These are phyloP conservation scores for Candida peoriensis DNA, from an alignment of 805 yeast genomes.

Conservation along the genomic window DNA sequence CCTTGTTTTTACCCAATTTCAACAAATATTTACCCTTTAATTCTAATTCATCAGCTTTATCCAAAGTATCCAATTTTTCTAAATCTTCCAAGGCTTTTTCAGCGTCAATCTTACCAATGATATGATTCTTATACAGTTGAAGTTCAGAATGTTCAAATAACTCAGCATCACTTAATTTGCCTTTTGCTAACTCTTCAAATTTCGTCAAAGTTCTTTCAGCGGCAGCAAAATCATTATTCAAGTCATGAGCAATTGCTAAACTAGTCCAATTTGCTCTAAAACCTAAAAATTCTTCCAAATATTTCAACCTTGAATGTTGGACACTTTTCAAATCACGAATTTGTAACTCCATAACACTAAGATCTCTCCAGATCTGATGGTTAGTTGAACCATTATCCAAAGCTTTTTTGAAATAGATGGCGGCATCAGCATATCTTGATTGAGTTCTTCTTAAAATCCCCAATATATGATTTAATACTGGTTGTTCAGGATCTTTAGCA, in stretches of 20 bases:
- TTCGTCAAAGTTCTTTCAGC: constrained; percentile 70
- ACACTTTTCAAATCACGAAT: constrained; percentile 65
- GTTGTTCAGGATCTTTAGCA: constrained; percentile 52
- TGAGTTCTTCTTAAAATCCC: constrained; percentile 77
- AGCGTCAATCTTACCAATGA: constrained; percentile 51
- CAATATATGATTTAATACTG: constrained; percentile 76
- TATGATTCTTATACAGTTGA: constrained; percentile 61
- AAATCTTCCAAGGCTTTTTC: constrained; percentile 53
- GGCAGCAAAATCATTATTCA: constrained; percentile 58
- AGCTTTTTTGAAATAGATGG: constrained; percentile 71
- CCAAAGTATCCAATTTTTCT: constrained; percentile 46
- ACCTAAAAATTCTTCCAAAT: constrained; percentile 71
- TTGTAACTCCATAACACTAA: constrained; percentile 76
- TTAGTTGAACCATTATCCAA: constrained; percentile 74
- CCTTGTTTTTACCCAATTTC: constrained; percentile 49
- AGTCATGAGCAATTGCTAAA: constrained; percentile 78
- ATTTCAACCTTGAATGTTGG: constrained; percentile 57
- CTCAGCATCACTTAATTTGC: constrained; percentile 61
- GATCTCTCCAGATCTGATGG: constrained; percentile 73
- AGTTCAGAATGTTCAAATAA: constrained; percentile 79
- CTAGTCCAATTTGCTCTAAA: constrained; percentile 90
- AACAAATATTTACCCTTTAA: constrained; percentile 59
- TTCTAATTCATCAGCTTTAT: constrained; percentile 59
- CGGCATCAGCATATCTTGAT: constrained; percentile 69
- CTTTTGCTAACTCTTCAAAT: constrained; percentile 71